phyloP scores from a whole-genome alignment of 768 basidiomycete species.

The Mycena galopus region DNA sequence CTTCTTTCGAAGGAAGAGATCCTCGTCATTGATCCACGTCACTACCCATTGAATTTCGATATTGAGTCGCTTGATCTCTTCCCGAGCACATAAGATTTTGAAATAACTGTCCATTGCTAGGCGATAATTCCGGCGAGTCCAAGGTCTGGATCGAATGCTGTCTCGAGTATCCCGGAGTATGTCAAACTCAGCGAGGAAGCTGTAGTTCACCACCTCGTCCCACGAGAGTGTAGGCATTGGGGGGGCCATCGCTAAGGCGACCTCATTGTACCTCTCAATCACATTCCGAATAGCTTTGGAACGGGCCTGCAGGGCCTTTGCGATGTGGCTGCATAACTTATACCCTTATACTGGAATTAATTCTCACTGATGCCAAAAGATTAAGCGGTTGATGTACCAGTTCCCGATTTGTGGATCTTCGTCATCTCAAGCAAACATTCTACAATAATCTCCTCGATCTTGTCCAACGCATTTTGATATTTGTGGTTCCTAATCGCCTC shows the following conservation, averaged over 20 bases:
- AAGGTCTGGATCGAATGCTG: slow-evolving; percentile 12
- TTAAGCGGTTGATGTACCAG: too few species aligned
- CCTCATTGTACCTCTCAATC: neutral
- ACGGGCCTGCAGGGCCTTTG: neutral
- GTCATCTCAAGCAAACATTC: too few species aligned
- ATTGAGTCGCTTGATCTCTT: slow-evolving; percentile 42
- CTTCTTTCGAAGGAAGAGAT: neutral
- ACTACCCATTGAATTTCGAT: neutral
- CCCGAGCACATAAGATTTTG: slow-evolving; percentile 36
- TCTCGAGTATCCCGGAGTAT: slow-evolving; percentile 26
- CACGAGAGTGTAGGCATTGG: neutral
- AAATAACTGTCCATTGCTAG: slow-evolving; percentile 35
- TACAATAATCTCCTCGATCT: slow-evolving; percentile 29
- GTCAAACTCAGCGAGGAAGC: slow-evolving; percentile 17
- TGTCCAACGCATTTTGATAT: too few species aligned
- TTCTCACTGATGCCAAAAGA: neutral
- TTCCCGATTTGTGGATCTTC: too few species aligned
- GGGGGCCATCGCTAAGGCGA: neutral
- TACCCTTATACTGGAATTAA: neutral
- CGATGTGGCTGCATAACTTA: neutral
- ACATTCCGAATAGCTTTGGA: neutral
- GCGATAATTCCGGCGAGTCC: slow-evolving; percentile 32
- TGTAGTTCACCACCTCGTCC: neutral
- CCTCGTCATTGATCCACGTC: neutral
- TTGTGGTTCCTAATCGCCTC: too few species aligned